phyloP scores from a whole-genome alignment of 345 rosid species.

The Gossypium sturtianum region DNA sequence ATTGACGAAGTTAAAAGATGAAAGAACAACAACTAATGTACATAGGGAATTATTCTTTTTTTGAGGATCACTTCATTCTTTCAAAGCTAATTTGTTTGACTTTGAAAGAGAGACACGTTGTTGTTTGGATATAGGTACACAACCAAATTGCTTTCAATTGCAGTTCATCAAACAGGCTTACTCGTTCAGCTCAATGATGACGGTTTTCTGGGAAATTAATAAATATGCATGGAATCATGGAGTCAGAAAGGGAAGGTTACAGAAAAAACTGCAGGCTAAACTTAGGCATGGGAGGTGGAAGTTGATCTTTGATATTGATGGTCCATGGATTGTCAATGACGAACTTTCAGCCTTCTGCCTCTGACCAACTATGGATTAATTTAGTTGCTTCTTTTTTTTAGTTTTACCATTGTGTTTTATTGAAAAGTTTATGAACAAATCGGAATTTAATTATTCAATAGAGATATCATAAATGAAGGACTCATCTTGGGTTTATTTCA shows the following conservation, averaged over 20 bases:
- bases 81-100: neutral
- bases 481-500: too few species aligned
- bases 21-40: neutral
- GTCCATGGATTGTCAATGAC: neutral
- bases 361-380: neutral
- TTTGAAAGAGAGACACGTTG: neutral
- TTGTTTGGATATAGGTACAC: neutral
- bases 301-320: neutral
- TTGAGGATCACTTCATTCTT: neutral
- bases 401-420: neutral
- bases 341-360: too few species aligned
- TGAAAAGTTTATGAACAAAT: too few species aligned
- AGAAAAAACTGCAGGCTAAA: too few species aligned
- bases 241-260: too few species aligned
- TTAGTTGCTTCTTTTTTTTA: neutral
- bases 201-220: neutral
- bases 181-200: too few species aligned
- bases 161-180: too few species aligned
- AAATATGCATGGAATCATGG: too few species aligned
- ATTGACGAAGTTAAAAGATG: neutral
- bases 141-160: too few species aligned
- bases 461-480: too few species aligned
- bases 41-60: neutral
- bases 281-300: neutral
- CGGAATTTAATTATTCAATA: too few species aligned